phyloP scores from a whole-genome alignment of 768 basidiomycete genomes.

The Mycena metata region DNA sequence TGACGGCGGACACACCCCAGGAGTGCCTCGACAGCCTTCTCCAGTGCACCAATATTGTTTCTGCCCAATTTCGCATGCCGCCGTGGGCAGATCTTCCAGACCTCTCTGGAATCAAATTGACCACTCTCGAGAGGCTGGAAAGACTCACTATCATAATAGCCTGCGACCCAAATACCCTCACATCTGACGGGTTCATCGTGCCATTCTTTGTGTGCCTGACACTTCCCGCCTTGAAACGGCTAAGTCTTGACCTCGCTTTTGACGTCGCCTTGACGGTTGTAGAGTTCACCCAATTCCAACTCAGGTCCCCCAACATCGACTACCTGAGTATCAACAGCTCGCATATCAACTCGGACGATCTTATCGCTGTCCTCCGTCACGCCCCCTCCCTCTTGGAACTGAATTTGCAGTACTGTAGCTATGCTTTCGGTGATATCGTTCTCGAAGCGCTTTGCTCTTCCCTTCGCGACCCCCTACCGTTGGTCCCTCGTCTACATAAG shows the following conservation, averaged over 20 bases:
- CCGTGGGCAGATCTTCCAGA: slow-evolving; percentile 4
- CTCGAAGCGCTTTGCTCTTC: slow-evolving; percentile 8
- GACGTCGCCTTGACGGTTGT: background rate
- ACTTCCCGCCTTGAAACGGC: slow-evolving; percentile 4
- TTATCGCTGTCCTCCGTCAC: slow-evolving; percentile 6
- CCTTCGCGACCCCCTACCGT: background rate
- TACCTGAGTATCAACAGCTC: background rate
- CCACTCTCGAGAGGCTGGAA: slow-evolving; percentile 1
- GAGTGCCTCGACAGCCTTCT: slow-evolving; percentile 10
- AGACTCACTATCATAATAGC: background rate
- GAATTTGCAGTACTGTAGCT: background rate
- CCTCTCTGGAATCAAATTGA: background rate
- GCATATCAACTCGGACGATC: background rate
- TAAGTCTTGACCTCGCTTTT: background rate
- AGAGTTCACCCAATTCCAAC: slow-evolving; percentile 21
- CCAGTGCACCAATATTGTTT: slow-evolving; percentile 11
- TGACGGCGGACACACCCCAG: background rate
- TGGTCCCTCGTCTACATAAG: slow-evolving; percentile 11
- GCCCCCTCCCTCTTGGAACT: slow-evolving; percentile 17
- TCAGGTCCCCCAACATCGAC: slow-evolving; percentile 19
- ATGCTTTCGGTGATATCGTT: slow-evolving; percentile 5
- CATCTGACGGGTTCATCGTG: background rate
- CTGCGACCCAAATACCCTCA: background rate
- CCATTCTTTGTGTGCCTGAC: slow-evolving; percentile 19
- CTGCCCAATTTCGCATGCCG: background rate